A percentile compares a stretch with the other conserved stretches of the same genome.
phyloP scores from a whole-genome alignment of 352 stramenopile species.

The Phytophthora nicotianae region DNA sequence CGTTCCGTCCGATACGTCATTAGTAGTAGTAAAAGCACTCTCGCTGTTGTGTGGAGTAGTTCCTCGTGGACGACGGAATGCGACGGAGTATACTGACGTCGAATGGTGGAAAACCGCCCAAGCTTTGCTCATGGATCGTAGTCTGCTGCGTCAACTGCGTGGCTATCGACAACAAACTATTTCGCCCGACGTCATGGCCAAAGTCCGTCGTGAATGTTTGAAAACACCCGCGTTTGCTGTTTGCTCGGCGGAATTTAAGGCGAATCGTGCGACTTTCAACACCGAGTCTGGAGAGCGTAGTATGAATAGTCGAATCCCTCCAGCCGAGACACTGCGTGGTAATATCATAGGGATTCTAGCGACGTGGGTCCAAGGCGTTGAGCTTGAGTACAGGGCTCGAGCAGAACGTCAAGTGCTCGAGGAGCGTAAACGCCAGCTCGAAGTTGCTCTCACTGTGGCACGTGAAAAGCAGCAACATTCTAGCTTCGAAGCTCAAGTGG shows the following conservation, averaged over 20 bases:
- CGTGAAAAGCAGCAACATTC: constrained; percentile 46
- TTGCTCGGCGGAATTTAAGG: constrained; percentile 37
- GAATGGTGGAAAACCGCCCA: constrained; percentile 87
- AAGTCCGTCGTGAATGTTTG: constrained; percentile 77
- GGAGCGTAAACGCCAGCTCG: constrained; percentile 60
- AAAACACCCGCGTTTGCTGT: constrained; percentile 49
- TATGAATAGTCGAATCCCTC: constrained; percentile 34
- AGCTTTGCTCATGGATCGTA: constrained; percentile 81
- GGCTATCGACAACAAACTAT: constrained; percentile 57
- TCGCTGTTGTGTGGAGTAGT: constrained; percentile 70
- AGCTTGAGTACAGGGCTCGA: constrained; percentile 75
- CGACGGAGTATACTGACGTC: constrained; percentile 70
- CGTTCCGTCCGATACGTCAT: constrained; percentile 49
- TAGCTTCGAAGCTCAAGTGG: constrained; percentile 68
- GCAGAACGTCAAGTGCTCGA: constrained; percentile 56
- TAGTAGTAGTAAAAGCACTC: constrained; percentile 78
- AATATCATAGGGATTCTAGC: constrained; percentile 62
- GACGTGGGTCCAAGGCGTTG: constrained; percentile 76
- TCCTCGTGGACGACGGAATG: constrained; percentile 55
- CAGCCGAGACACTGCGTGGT: constrained; percentile 41
- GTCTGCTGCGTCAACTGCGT: constrained; percentile 60
- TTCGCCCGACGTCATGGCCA: constrained; percentile 73
- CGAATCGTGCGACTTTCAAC: neutral
- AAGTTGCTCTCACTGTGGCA: constrained; percentile 37
- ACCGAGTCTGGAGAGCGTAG: constrained; percentile 12